Evolutionary conservation across 169 alveolate genomes (phyloP), one percentile per base, ranked within the genome.

Genomic region (Plasmodium ovale): DNA sequence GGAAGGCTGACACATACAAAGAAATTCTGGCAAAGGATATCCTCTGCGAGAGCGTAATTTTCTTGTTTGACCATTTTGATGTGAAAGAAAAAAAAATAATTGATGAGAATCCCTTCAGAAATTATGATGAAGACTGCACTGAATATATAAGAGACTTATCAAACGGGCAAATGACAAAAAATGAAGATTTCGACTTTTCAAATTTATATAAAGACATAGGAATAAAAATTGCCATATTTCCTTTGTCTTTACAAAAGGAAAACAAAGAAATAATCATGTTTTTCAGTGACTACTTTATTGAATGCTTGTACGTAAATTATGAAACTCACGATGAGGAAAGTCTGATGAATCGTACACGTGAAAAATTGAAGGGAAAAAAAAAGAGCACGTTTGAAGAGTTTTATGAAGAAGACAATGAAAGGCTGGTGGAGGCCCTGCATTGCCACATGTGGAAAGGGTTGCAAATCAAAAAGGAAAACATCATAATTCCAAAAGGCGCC

Each of bases 361-460:
- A 69, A 42, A 72, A 72, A 56, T 25, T 54, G 21, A 72, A 72
- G 37, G 56, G 62, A 37, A 39, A 27, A 6, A 37, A 29, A n/a
- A 60, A 25, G 0, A 39, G 10, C 14, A 54, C 37, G 19, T 27
- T 39, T 60, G 77, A 77, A 29, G 79, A 77, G 5, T 68, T 39
- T 44, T 44, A 19, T 68, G 77, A 77, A 12, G 59, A 72, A 33
- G 88, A 62, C 16, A 64, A 59, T 19, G 72, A 77, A 77, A 60
- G 88, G 37, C 62, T 77, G 54, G 25, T 77, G n/a, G 88, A 77
- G 47, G 88, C 88, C 4, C 54, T 77, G 6, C 88, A 77, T 25
- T 77, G 88, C 29, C 77, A 77, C 47, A 77, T 77, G 88, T 77
- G 88, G 88, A 77, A 77, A 54, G 74, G 74, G 2, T 23, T 77